Conservation (phyloP, 192 early-diverging fungal species). For the Bifiguratus adelaidae region DNA sequence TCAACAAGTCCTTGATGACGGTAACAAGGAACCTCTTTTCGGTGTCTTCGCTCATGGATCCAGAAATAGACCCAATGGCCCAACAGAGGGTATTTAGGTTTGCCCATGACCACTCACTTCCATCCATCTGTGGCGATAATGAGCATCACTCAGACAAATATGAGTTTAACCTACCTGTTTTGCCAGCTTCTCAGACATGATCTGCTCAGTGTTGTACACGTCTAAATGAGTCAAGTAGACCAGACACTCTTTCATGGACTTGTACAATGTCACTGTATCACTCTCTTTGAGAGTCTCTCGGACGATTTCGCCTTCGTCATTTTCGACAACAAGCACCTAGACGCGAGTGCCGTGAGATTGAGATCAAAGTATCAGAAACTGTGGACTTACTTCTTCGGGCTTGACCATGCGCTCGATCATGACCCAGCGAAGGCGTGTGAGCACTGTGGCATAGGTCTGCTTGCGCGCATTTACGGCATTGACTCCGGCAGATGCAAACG, state of each 20-base stretch:
- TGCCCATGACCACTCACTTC: conserved; percentile 95
- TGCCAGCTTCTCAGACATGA: conserved; percentile 90
- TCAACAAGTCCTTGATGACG: conserved; percentile 96
- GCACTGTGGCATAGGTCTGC: conserved; percentile 72
- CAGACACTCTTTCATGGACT: conserved; percentile 93
- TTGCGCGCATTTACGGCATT: conserved; percentile 48
- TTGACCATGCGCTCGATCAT: conserved; percentile 99
- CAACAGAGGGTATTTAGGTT: conserved; percentile 98
- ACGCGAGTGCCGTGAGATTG: neutral
- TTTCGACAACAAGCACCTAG: conserved; percentile 89
- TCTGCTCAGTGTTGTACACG: conserved; percentile 83
- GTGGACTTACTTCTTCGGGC: conserved; percentile 77
- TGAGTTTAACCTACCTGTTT: conserved; percentile 53
- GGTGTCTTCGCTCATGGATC: conserved; percentile 92
- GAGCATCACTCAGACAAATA: conserved; percentile 4
- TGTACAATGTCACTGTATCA: conserved; percentile 97
- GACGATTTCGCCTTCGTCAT: conserved; percentile 99
- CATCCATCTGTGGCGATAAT: conserved; percentile 63
- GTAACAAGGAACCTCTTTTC: conserved; percentile 97
- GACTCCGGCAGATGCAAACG: conserved; percentile 14
- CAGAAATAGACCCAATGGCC: conserved; percentile 98
- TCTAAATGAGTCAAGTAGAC: conserved; percentile 98
- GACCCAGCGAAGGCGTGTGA: conserved; percentile 80
- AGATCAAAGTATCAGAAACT: neutral
- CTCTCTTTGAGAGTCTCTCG: conserved; percentile 95